Base-by-base conservation (phyloP, 2,329 filamentous ascomycete genomes). In the Xylariaceae sp. region DNA sequence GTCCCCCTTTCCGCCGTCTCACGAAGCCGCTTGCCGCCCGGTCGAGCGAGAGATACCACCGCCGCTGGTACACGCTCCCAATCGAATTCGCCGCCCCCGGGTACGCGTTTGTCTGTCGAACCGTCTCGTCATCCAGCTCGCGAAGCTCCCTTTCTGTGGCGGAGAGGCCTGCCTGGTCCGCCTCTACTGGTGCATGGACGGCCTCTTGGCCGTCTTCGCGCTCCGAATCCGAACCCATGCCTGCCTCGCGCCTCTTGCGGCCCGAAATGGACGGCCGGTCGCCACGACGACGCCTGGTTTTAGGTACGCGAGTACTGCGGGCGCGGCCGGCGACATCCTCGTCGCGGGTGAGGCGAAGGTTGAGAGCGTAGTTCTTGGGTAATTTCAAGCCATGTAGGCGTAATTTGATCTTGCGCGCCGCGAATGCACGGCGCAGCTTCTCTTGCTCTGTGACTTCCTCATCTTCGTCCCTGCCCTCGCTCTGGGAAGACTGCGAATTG, bases 31-130 rank as follows among this genome's bases (percentile, higher is more conserved):
- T 79, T 4, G 69, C 73, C 19, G 55, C 57, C 11, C 78, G 68
- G 53, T 87, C 83, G 1, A 87, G 65, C 9, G 75, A 76, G 15
- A 86, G 53, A 44, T 78, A 85, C 84, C 82, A 87, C 32, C 71
- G 68, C 4, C 83, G 72, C 57, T 87, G 82, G 51, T 87, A 76
- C 3, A 87, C 66, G 29, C 81, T 85, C 4, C 75, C 78, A 31
- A 87, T 81, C 3, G 71, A 76, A 52, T 87, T 87, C 1, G 54
- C 68, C 0, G 84, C 79, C 4, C 83, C 83, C 0, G 74, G 64
- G 52, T 87, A 87, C 4, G 83, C 80, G 51, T 87, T 87, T 4
- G 73, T 78, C 2, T 58, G 57, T 7, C 78, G 73, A 18, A 83
- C 73, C 19, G 74, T 62, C 30, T 74, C 69, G 44, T 80, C 73